Evolutionary conservation across 1,284 basidiomycete species (phyloP).

Genomic region (Melampsora larici-populina): DNA sequence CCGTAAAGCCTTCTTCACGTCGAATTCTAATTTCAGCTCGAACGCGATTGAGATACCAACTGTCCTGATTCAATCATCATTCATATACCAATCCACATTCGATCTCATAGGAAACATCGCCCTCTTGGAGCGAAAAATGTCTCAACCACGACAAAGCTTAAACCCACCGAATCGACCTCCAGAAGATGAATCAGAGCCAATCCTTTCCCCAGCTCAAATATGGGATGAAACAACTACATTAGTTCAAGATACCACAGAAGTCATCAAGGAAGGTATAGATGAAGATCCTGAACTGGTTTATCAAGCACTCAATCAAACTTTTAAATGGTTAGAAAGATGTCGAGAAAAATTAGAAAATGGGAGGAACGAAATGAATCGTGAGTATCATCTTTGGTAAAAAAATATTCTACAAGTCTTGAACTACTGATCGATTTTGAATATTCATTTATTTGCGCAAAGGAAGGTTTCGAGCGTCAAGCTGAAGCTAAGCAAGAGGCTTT

Average conservation of each 20-base stretch:
- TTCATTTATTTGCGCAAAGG: not conserved
- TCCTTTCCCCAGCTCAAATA: constrained; percentile 10
- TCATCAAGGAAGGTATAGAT: constrained; percentile 33
- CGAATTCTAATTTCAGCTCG: too few species aligned
- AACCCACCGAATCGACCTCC: not conserved
- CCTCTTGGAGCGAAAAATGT: not conserved
- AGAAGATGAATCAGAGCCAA: not conserved
- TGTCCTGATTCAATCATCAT: too few species aligned
- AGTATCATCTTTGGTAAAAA: not conserved
- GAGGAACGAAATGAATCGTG: constrained; percentile 29
- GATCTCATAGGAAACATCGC: not conserved
- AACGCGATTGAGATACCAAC: too few species aligned
- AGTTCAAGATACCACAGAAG: constrained; percentile 30
- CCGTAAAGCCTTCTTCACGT: too few species aligned
- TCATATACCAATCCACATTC: not conserved
- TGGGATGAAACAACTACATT: constrained; percentile 22
- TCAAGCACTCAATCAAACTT: constrained; percentile 38
- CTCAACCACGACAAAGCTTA: not conserved
- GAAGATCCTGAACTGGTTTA: constrained; percentile 36
- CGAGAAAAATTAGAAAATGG: constrained; percentile 38
- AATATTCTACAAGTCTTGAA: too few species aligned
- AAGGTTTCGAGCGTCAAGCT: constrained; percentile 33
- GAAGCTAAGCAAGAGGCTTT: constrained; percentile 40
- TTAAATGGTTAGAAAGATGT: constrained; percentile 38
- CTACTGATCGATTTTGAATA: too few species aligned